Conservation (phyloP, 2,329 filamentous ascomycete species). For the Clonostachys rosea region DNA sequence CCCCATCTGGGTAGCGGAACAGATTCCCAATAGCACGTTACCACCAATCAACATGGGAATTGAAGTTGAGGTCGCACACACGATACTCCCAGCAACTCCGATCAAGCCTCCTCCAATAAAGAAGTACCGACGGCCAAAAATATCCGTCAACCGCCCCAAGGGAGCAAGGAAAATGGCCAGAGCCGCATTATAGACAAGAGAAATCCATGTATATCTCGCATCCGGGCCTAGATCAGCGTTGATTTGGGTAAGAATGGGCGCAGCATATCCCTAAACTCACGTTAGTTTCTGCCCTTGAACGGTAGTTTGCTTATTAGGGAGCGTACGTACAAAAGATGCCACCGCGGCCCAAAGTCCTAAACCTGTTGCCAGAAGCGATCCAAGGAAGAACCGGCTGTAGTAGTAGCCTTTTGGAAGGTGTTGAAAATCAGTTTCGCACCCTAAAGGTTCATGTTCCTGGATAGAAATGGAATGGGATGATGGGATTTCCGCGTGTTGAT, state of each 20-base stretch:
- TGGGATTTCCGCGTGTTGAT: too few species aligned
- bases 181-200: slow-evolving; percentile 2
- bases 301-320: too few species aligned
- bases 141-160: slow-evolving; percentile 23
- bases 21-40: slow-evolving; percentile 7
- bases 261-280: neutral
- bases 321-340: neutral
- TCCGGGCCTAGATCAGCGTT: slow-evolving; percentile 10
- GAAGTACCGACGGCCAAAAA: slow-evolving; percentile 28
- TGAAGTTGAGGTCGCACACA: slow-evolving; percentile 3
- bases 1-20: slow-evolving; percentile 6
- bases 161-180: slow-evolving; percentile 11
- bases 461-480: too few species aligned
- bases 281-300: too few species aligned
- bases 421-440: too few species aligned
- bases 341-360: slow-evolving; percentile 2
- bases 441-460: too few species aligned
- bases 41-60: slow-evolving; percentile 7
- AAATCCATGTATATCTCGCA: slow-evolving; percentile 12
- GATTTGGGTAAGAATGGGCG: slow-evolving; percentile 1
- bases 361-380: slow-evolving; percentile 2
- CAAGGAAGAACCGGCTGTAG: slow-evolving; percentile 4
- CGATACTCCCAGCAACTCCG: slow-evolving; percentile 6
- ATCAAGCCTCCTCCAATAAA: slow-evolving; percentile 13
- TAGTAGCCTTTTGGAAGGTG: slow-evolving; percentile 2